phyloP scores from a whole-genome alignment of 78 protist genomes.

The Monocercomonoides exilis region DNA sequence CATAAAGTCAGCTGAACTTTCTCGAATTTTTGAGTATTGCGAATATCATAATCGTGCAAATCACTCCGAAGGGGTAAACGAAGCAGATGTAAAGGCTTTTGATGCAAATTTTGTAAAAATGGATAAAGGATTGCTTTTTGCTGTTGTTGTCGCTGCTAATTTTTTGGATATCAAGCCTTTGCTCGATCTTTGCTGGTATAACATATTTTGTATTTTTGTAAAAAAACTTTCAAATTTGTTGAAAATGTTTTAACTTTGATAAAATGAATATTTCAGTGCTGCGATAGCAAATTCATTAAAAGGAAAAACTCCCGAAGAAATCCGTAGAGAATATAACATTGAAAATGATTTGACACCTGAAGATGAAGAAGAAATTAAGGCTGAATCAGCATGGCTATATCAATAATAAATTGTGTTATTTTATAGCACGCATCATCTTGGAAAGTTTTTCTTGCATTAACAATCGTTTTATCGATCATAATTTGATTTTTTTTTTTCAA shows the following conservation, averaged over 20 bases:
- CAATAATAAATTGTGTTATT: neutral
- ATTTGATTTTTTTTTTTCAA: too few species aligned
- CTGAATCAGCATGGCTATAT: neutral
- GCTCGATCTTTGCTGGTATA: neutral
- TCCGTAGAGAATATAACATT: constrained; percentile 1
- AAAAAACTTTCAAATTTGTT: too few species aligned
- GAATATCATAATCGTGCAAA: neutral
- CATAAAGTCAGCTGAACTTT: neutral
- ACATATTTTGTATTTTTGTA: too few species aligned
- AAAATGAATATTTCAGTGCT: neutral
- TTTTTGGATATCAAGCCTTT: neutral
- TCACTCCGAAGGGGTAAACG: neutral
- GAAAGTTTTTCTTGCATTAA: too few species aligned
- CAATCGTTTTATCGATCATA: too few species aligned
- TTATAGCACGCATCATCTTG: neutral
- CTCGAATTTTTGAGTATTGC: neutral
- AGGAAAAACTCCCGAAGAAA: neutral
- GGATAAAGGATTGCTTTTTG: neutral
- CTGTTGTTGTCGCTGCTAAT: neutral
- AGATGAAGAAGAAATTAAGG: neutral
- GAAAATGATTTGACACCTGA: constrained; percentile 4
- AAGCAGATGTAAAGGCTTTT: neutral
- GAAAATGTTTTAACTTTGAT: too few species aligned
- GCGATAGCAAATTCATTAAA: neutral
- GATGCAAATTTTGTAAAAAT: neutral